Evolutionary conservation across 139 green algal species (phyloP).

Genomic region (Closterium sp.): DNA sequence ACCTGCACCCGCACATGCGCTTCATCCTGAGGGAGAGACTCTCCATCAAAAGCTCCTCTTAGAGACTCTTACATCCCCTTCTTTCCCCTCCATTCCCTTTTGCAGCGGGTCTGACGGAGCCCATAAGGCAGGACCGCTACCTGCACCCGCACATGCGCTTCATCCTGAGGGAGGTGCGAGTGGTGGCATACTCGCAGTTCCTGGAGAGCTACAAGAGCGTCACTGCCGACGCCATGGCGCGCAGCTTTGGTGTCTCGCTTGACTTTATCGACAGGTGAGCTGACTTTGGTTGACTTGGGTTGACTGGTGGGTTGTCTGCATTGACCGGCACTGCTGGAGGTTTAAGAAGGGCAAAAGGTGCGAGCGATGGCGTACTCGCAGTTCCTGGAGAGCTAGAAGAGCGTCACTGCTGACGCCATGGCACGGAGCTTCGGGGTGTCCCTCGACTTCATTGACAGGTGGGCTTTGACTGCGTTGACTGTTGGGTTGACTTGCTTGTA

Average conservation of each 20-base stretch:
- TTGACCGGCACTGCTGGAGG: neutral
- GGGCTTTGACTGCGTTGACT: neutral
- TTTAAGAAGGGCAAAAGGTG: conserved; percentile 66
- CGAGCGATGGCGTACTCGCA: conserved; percentile 85
- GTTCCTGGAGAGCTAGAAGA: conserved; percentile 97
- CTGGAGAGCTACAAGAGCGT: conserved; percentile 97
- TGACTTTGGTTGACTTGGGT: neutral
- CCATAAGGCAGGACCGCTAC: conserved; percentile 57
- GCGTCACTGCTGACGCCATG: conserved; percentile 89
- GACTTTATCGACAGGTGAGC: conserved; percentile 61
- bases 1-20: conserved; percentile 80
- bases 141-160: conserved; percentile 84
- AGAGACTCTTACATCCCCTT: neutral
- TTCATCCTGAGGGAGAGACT: conserved; percentile 85
- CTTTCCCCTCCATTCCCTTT: neutral
- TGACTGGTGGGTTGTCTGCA: neutral
- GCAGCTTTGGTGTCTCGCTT: conserved; percentile 71
- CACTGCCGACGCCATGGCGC: conserved; percentile 85
- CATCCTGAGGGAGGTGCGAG: conserved; percentile 89
- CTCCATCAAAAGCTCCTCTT: neutral
- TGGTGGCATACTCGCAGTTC: conserved; percentile 91
- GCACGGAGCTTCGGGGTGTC: conserved; percentile 77
- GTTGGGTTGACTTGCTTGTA: neutral
- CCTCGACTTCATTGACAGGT: conserved; percentile 61
- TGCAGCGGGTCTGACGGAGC: conserved; percentile 46